These are phyloP conservation scores for Penstemon davidsonii DNA, from an alignment of 257 asterid species.

Conservation along the genomic window DNA sequence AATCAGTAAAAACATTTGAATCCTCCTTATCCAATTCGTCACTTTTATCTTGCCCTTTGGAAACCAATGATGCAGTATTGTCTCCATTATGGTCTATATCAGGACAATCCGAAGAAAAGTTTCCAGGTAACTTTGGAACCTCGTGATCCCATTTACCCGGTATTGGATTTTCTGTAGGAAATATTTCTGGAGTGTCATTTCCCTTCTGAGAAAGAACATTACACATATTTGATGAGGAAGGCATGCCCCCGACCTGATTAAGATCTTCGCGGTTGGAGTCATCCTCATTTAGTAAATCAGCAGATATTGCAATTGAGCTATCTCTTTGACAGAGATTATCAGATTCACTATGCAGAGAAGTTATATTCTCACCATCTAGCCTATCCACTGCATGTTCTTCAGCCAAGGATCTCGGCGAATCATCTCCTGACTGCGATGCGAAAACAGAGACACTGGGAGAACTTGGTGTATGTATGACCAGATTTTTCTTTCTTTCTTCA, in stretches of 20 bases:
- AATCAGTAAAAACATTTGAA: slow-evolving; percentile 30
- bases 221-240: slow-evolving; percentile 21
- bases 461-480: slow-evolving; percentile 30
- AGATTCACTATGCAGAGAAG: slow-evolving; percentile 26
- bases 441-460: slow-evolving; percentile 34
- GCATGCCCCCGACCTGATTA: slow-evolving; percentile 27
- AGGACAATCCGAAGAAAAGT: slow-evolving; percentile 26
- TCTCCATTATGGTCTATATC: slow-evolving; percentile 28
- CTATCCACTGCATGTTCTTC: slow-evolving; percentile 37
- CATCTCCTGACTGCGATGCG: slow-evolving; percentile 35
- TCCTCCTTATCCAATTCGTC: slow-evolving; percentile 29
- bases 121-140: slow-evolving; percentile 24
- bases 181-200: slow-evolving; percentile 28
- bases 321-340: slow-evolving; percentile 31
- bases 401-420: slow-evolving; percentile 35
- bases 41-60: slow-evolving; percentile 28
- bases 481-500: slow-evolving; percentile 33
- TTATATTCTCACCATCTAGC: slow-evolving; percentile 33
- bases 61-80: slow-evolving; percentile 17
- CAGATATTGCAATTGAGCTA: slow-evolving; percentile 31
- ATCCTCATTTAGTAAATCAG: slow-evolving; percentile 32
- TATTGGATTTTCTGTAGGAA: slow-evolving; percentile 27
- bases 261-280: slow-evolving; percentile 29
- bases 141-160: slow-evolving; percentile 23
- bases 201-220: slow-evolving; percentile 26